These are phyloP conservation scores for Alternaria ethzedia DNA, from an alignment of 2,329 filamentous ascomycete genomes.

Conservation along the genomic window DNA sequence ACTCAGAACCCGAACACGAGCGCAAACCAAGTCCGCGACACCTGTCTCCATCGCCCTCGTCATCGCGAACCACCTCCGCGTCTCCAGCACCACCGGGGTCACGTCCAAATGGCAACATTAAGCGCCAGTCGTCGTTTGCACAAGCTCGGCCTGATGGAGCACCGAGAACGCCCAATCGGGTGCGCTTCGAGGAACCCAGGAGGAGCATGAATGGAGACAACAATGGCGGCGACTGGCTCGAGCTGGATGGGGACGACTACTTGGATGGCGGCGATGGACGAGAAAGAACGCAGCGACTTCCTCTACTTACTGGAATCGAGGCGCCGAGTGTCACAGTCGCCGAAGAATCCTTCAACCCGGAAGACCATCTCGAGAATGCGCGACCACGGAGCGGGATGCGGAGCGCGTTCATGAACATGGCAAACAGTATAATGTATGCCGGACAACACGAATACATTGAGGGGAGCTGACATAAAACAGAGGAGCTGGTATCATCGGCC, in stretches of 20 bases:
- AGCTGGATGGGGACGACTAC: constrained; percentile 68
- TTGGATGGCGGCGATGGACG: constrained; percentile 50
- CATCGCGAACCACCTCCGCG: constrained; percentile 37
- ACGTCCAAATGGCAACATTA: constrained; percentile 34
- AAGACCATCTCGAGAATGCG: constrained; percentile 65
- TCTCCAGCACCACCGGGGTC: constrained; percentile 37
- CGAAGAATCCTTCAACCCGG: constrained; percentile 61
- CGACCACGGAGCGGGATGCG: constrained; percentile 84
- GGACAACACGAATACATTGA: rapidly evolving
- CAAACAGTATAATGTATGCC: constrained; percentile 86
- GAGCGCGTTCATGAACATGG: constrained; percentile 99
- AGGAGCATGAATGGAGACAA: constrained; percentile 44
- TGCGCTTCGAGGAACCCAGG: constrained; percentile 69
- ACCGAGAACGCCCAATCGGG: constrained; percentile 72
- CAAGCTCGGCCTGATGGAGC: constrained; percentile 57
- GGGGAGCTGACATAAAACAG: constrained; percentile 35
- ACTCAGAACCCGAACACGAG: constrained; percentile 33
- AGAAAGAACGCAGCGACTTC: constrained; percentile 61
- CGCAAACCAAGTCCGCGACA: constrained; percentile 23
- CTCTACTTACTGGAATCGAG: constrained; percentile 82
- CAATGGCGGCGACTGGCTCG: constrained; percentile 52
- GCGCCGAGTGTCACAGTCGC: constrained; percentile 79
- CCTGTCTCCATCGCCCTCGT: constrained; percentile 35
- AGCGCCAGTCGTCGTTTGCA: constrained; percentile 54
- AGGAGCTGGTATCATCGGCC: constrained; percentile 73